Base-by-base conservation (phyloP, 768 basidiomycete genomes). In the Suillus subaureus region DNA sequence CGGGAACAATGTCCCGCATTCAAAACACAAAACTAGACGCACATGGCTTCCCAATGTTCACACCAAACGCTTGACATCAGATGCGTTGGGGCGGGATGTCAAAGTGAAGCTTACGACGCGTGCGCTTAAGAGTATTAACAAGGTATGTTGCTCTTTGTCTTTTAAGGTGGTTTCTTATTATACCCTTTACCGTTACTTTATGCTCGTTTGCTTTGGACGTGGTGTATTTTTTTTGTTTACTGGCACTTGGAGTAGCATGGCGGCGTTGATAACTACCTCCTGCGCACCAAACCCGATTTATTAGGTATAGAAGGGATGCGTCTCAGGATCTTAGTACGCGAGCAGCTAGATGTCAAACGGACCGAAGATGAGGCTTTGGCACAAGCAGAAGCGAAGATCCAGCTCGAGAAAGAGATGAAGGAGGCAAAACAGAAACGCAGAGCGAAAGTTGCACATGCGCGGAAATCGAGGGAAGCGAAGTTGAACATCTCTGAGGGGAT, bases 31-130 rank as follows among this genome's bases (percentile, higher is more conserved):
- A 80, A 95, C 95, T 31, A 89, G 91, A 60, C 83, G 94, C 47
- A 85, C 90, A 52, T 96, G 94, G 94, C 81, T 94, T 13, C 94
- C 94, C 42, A 96, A 96, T 77, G 84, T 94, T 28, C 93, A 95
- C 69, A 80, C 81, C 61, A 94, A 95, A 77, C 85, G 88, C 2
- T 70, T 95, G 54, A 84, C 80, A 68, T 94, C 91, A 15, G 89
- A 91, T 16, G 77, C 86, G 9, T 77, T 94, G 42, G 86, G 83
- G 37, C 75, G 82, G 61, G 79, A 79, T 52, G 72, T 96, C 6
- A 81, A 82, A 61, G 78, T 94, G 33, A 92, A 92, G 71, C 76
- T 95, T 61, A 92, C 93, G 1, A 87, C 91, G 35, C 79, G 90
- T 33, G 92, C 92, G 4, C 74, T 96, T 72, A 86, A 84, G 75